phyloP scores from a whole-genome alignment of 2,329 filamentous ascomycete genomes.

The Pseudogymnoascus sp. region DNA sequence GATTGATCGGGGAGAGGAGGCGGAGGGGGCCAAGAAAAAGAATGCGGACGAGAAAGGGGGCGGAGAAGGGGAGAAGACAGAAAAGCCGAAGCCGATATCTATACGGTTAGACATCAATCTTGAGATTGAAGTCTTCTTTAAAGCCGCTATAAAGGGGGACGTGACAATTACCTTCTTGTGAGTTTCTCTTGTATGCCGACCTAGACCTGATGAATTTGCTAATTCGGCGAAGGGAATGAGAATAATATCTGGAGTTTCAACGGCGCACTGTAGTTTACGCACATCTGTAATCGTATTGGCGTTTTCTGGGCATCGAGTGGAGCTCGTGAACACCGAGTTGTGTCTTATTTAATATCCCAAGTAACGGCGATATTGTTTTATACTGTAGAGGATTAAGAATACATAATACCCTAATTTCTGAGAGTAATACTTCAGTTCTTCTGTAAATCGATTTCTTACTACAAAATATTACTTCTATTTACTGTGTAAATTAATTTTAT shows the following conservation, averaged over 20 bases:
- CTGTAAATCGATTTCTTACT: background rate
- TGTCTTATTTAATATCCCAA: background rate
- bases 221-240: background rate
- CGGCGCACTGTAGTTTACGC: background rate
- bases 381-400: background rate
- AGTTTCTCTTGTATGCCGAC: constrained; percentile 11
- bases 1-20: constrained; percentile 14
- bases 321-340: background rate
- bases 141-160: constrained; percentile 61
- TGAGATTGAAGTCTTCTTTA: constrained; percentile 72
- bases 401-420: background rate
- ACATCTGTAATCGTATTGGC: background rate
- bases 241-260: background rate
- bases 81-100: constrained; percentile 55
- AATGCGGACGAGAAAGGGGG: constrained; percentile 24
- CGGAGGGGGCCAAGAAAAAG: constrained; percentile 16
- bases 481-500: background rate
- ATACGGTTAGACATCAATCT: constrained; percentile 67
- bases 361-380: background rate
- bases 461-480: background rate
- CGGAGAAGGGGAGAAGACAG: constrained; percentile 37
- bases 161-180: constrained; percentile 50
- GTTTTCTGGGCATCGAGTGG: background rate
- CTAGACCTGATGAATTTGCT: background rate
- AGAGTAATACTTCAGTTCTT: background rate